Conservation (phyloP, 2,329 filamentous ascomycete species). For the Hypocreales sp. region DNA sequence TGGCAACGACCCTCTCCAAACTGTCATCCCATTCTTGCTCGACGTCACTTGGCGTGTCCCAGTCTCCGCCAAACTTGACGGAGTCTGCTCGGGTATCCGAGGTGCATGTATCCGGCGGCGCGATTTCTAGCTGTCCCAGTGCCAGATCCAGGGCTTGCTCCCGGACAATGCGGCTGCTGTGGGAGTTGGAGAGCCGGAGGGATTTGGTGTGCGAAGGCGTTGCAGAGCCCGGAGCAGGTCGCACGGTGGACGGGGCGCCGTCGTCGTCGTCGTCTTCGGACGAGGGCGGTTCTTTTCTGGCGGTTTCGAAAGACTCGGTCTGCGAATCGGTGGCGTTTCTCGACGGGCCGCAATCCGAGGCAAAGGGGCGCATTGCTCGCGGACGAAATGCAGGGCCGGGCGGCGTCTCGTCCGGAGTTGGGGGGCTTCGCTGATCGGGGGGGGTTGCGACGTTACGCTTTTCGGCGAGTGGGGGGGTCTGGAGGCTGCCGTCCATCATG, state of each 20-base stretch:
- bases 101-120: slow-evolving; percentile 22
- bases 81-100: slow-evolving; percentile 32
- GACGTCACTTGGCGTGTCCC: slow-evolving; percentile 30
- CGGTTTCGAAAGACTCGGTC: slow-evolving; percentile 58
- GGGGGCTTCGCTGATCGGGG: slow-evolving; percentile 49
- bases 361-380: slow-evolving; percentile 27
- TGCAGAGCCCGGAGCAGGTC: slow-evolving; percentile 21
- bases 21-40: slow-evolving; percentile 40
- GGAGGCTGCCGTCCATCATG: slow-evolving; percentile 19
- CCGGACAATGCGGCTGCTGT: slow-evolving; percentile 6
- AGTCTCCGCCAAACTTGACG: slow-evolving; percentile 42
- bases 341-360: slow-evolving; percentile 32
- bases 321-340: slow-evolving; percentile 45
- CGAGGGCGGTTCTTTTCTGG: slow-evolving; percentile 45
- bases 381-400: slow-evolving; percentile 35
- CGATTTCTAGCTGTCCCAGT: slow-evolving; percentile 24
- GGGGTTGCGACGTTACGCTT: slow-evolving; percentile 39
- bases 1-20: slow-evolving; percentile 35
- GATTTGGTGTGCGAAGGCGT: slow-evolving; percentile 29
- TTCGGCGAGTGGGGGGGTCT: slow-evolving; percentile 21
- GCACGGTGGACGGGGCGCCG: slow-evolving; percentile 24
- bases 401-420: slow-evolving; percentile 63
- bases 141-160: slow-evolving; percentile 25
- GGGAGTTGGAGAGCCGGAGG: slow-evolving; percentile 17
- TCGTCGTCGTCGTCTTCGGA: slow-evolving; percentile 53